phyloP scores from a whole-genome alignment of 768 basidiomycete genomes.

The Tricholoma bakamatsutake region DNA sequence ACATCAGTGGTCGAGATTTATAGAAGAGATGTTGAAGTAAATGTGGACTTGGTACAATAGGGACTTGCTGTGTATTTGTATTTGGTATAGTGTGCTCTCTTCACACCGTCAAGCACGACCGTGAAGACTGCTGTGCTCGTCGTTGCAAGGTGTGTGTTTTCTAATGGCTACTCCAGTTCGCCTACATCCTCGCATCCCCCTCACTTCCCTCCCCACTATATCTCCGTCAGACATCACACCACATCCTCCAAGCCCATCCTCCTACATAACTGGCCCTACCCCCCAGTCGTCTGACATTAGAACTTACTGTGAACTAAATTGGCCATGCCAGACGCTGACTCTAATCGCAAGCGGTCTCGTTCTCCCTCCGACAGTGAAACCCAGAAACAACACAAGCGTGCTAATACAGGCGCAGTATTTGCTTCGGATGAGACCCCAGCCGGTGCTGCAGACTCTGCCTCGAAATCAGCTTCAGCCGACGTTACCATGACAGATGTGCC shows the following conservation, averaged over 20 bases:
- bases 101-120: not conserved
- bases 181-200: conserved; percentile 56
- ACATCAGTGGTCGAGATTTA: conserved; percentile 18
- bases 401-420: conserved; percentile 69
- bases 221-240: conserved; percentile 46
- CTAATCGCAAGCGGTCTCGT: conserved; percentile 80
- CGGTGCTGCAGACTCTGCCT: conserved; percentile 41
- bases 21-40: conserved; percentile 5
- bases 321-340: conserved; percentile 84
- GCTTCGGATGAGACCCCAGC: conserved; percentile 56
- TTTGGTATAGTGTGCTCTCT: conserved; percentile 6
- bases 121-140: not conserved
- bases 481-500: conserved; percentile 62
- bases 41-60: not conserved
- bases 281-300: conserved; percentile 26
- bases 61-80: conserved; percentile 6
- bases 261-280: conserved; percentile 37
- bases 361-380: conserved; percentile 79
- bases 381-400: conserved; percentile 76
- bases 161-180: conserved; percentile 22
- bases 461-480: conserved; percentile 42
- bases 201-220: conserved; percentile 46
- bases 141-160: conserved; percentile 21
- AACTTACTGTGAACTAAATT: conserved; percentile 43
- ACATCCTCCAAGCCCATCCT: conserved; percentile 36